Evolutionary conservation across 495 filamentous ascomycete species (phyloP).

Genomic region (Neurospora cerealis): DNA sequence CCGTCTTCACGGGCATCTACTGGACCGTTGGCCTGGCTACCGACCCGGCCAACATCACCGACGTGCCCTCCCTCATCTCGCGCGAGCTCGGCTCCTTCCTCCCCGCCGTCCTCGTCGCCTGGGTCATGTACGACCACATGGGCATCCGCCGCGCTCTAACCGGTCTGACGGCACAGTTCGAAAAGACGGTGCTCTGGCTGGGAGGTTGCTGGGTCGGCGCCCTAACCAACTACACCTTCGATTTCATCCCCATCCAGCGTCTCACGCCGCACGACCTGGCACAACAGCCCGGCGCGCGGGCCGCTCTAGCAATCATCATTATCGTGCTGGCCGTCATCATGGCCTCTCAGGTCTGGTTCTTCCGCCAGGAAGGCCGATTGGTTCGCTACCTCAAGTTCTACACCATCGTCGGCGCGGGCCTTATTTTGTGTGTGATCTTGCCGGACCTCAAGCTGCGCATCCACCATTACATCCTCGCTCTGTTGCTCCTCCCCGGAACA

Average conservation of each 20-base stretch:
- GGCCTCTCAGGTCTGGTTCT: conserved; percentile 60
- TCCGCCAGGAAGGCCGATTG: conserved; percentile 63
- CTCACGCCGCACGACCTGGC: conserved; percentile 67
- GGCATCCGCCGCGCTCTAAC: conserved; percentile 37
- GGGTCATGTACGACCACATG: conserved; percentile 67
- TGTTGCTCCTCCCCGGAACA: conserved; percentile 74
- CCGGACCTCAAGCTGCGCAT: conserved; percentile 82
- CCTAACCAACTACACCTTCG: conserved; percentile 76
- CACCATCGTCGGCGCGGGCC: conserved; percentile 40
- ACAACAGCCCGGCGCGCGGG: conserved; percentile 65
- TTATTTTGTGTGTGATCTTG: conserved; percentile 57
- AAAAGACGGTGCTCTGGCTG: conserved; percentile 66
- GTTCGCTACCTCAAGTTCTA: conserved; percentile 67
- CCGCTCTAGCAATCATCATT: conserved; percentile 59
- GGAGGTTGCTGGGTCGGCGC: conserved; percentile 69
- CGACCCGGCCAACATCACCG: conserved; percentile 55
- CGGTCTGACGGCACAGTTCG: conserved; percentile 53
- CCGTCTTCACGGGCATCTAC: conserved; percentile 62
- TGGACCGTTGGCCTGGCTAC: conserved; percentile 70
- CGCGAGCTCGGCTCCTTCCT: conserved; percentile 61
- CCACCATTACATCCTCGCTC: conserved; percentile 87
- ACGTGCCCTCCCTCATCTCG: conserved; percentile 48
- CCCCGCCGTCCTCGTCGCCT: conserved; percentile 65
- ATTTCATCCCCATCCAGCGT: conserved; percentile 71
- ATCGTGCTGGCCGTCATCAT: conserved; percentile 48